phyloP scores from a whole-genome alignment of 2,329 filamentous ascomycete genomes.

The Curvularia spicifera region DNA sequence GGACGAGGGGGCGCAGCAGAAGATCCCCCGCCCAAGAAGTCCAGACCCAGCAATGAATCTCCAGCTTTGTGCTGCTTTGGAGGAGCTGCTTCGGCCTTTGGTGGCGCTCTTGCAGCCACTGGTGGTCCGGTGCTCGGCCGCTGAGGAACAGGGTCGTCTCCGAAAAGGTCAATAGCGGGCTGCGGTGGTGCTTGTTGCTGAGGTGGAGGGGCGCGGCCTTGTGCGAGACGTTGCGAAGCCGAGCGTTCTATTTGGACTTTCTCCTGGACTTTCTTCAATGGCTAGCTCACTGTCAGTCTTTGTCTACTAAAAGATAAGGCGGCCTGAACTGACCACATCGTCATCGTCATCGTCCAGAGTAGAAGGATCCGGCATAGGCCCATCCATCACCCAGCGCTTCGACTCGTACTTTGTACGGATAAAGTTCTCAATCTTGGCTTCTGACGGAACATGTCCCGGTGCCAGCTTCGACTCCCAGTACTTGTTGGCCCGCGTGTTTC shows the following conservation, averaged over 20 bases:
- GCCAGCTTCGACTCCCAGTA: conserved; percentile 97
- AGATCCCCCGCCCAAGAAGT: conserved; percentile 81
- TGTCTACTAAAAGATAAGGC: conserved; percentile 26
- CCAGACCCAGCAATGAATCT: conserved; percentile 88
- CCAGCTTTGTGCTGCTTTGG: conserved; percentile 70
- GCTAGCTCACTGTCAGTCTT: conserved; percentile 51
- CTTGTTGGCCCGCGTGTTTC: conserved; percentile 95
- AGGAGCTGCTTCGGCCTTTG: conserved; percentile 69
- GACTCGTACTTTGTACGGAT: conserved; percentile 99
- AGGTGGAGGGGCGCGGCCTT: conserved; percentile 42
- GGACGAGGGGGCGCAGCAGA: conserved; percentile 74
- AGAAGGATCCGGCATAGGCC: conserved; percentile 89
- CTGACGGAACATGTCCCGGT: conserved; percentile 87
- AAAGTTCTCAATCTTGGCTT: conserved; percentile 99
- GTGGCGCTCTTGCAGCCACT: conserved; percentile 58
- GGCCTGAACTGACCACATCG: conserved; percentile 66
- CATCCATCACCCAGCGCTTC: conserved; percentile 99
- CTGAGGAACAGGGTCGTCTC: conserved; percentile 70
- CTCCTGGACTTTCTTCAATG: conserved; percentile 71
- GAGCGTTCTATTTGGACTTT: conserved; percentile 72
- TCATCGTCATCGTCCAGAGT: conserved; percentile 83
- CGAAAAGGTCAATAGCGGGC: conserved; percentile 75
- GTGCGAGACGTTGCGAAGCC: conserved; percentile 58
- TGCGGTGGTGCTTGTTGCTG: conserved; percentile 45
- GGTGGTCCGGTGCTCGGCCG: conserved; percentile 77